phyloP scores from a whole-genome alignment of 1,139 yeast species.

The Candida glucosophila region DNA sequence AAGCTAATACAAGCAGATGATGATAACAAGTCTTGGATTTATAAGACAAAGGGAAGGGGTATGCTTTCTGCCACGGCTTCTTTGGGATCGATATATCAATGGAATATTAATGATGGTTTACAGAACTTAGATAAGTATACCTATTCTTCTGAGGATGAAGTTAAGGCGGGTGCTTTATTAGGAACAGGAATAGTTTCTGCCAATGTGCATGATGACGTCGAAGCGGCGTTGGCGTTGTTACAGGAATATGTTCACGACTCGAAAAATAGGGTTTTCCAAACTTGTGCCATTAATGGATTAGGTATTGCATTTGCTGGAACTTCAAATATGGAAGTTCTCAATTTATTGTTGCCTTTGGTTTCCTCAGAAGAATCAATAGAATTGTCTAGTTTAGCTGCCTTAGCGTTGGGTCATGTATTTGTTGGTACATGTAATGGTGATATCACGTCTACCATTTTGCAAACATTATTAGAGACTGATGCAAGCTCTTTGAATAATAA shows the following conservation, averaged over 20 bases:
- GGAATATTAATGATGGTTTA: slow-evolving; percentile 88
- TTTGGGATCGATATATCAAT: slow-evolving; percentile 80
- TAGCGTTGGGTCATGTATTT: slow-evolving; percentile 88
- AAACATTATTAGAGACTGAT: slow-evolving; percentile 82
- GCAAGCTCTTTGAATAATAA: slow-evolving; percentile 69
- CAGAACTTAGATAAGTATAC: slow-evolving; percentile 85
- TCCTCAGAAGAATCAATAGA: slow-evolving; percentile 77
- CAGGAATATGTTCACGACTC: slow-evolving; percentile 65
- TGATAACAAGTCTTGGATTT: slow-evolving; percentile 76
- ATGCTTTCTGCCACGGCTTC: slow-evolving; percentile 94
- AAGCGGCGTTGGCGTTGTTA: slow-evolving; percentile 78
- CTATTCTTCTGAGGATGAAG: slow-evolving; percentile 77
- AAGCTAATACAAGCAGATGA: slow-evolving; percentile 69
- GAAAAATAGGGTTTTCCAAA: slow-evolving; percentile 45
- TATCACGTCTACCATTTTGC: slow-evolving; percentile 81
- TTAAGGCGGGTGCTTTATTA: slow-evolving; percentile 92
- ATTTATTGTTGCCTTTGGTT: slow-evolving; percentile 73
- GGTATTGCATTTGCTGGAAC: slow-evolving; percentile 97
- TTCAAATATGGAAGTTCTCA: slow-evolving; percentile 74
- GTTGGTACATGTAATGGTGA: slow-evolving; percentile 97
- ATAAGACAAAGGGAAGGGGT: slow-evolving; percentile 86
- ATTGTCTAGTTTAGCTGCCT: slow-evolving; percentile 76
- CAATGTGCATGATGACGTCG: slow-evolving; percentile 93
- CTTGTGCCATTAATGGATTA: slow-evolving; percentile 82
- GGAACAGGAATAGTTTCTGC: slow-evolving; percentile 95